A percentile compares a stretch with the other conserved stretches of the same genome.
phyloP scores from a whole-genome alignment of 1,284 basidiomycete genomes.

The Cystobasidiaceae sp. region DNA sequence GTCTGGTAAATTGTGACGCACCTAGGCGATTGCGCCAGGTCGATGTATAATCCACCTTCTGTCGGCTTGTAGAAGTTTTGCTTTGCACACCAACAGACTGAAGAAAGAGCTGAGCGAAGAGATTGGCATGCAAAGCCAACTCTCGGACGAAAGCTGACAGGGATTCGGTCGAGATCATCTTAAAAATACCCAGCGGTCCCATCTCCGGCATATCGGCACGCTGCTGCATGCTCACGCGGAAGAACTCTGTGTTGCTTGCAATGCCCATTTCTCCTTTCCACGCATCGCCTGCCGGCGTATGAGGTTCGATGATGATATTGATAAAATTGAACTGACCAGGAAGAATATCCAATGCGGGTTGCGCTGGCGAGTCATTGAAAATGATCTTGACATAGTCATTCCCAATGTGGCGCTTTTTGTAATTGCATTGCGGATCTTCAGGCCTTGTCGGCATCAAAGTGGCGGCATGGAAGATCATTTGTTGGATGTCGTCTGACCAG shows the following conservation, averaged over 20 bases:
- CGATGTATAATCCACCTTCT: conserved; percentile 70
- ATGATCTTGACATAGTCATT: conserved; percentile 94
- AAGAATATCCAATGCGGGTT: conserved; percentile 86
- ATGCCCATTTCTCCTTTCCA: conserved; percentile 41
- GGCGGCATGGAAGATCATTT: conserved; percentile 90
- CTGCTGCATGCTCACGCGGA: conserved; percentile 69
- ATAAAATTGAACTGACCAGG: conserved; percentile 93
- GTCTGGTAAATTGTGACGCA: background rate
- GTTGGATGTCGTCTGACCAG: conserved; percentile 97
- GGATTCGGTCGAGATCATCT: conserved; percentile 78
- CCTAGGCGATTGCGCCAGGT: conserved; percentile 76
- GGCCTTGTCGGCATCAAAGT: conserved; percentile 88
- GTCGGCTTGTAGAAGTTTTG: conserved; percentile 27
- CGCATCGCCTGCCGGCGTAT: conserved; percentile 56
- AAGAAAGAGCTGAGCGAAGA: conserved; percentile 67
- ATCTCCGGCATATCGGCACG: conserved; percentile 84
- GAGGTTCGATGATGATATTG: conserved; percentile 93
- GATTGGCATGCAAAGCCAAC: conserved; percentile 75
- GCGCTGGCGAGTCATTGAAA: conserved; percentile 88
- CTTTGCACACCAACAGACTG: conserved; percentile 65
- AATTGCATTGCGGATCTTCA: conserved; percentile 62
- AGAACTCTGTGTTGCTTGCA: conserved; percentile 74
- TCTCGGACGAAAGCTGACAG: conserved; percentile 78
- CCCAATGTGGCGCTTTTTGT: conserved; percentile 89
- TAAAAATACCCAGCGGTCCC: conserved; percentile 81